A percentile compares a stretch with the other conserved stretches of the same genome.
phyloP scores from a whole-genome alignment of 495 filamentous ascomycete species.

The Penicillium bialowiezense region DNA sequence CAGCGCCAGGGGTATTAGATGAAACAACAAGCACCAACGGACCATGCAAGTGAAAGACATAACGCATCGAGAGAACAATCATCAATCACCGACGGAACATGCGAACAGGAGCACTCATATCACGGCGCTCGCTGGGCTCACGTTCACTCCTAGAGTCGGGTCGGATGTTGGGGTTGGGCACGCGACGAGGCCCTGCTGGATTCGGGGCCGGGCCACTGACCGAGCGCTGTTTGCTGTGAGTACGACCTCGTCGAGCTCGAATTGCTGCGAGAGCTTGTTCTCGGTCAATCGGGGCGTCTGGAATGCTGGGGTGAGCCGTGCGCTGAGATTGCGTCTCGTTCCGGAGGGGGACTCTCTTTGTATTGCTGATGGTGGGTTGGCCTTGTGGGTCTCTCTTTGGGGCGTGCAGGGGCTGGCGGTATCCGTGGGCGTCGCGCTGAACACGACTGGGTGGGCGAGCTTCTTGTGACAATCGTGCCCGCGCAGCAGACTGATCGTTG shows the following conservation, averaged over 20 bases:
- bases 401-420: neutral
- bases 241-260: slow-evolving; percentile 43
- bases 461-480: slow-evolving; percentile 7
- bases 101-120: slow-evolving; percentile 40
- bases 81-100: slow-evolving; percentile 33
- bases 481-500: neutral
- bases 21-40: slow-evolving; percentile 20
- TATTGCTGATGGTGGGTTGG: slow-evolving; percentile 20
- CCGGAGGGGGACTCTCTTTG: slow-evolving; percentile 34
- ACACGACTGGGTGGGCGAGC: slow-evolving; percentile 9
- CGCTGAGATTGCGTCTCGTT: slow-evolving; percentile 22
- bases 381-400: slow-evolving; percentile 1
- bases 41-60: slow-evolving; percentile 15
- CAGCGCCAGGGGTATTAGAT: slow-evolving; percentile 27
- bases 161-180: slow-evolving; percentile 40
- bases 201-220: slow-evolving; percentile 31
- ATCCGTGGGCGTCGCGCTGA: slow-evolving; percentile 2
- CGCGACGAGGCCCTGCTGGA: slow-evolving; percentile 30
- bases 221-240: slow-evolving; percentile 45
- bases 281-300: slow-evolving; percentile 44
- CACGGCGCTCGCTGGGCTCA: slow-evolving; percentile 32
- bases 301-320: slow-evolving; percentile 23
- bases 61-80: slow-evolving; percentile 9
- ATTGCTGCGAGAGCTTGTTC: slow-evolving; percentile 54
- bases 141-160: slow-evolving; percentile 27